phyloP scores from a whole-genome alignment of 2,329 filamentous ascomycete species.

The Paraphaeosphaeria minitans region DNA sequence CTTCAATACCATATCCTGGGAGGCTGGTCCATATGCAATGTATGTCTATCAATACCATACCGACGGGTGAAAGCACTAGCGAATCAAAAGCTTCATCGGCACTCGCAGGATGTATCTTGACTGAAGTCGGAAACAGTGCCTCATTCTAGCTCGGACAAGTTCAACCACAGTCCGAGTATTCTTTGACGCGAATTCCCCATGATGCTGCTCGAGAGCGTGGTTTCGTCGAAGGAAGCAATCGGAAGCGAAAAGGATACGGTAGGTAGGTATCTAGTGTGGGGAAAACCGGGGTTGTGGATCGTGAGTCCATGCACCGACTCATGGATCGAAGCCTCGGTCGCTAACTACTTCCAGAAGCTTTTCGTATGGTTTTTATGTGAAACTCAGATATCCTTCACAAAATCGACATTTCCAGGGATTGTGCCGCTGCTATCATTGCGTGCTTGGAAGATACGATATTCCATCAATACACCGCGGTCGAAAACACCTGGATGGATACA shows the following conservation, averaged over 20 bases:
- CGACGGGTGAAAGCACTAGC: neutral
- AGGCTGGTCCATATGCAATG: conserved; percentile 1
- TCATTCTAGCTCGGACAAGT: neutral
- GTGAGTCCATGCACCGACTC: neutral
- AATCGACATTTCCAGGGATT: neutral
- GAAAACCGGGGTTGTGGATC: conserved; percentile 3
- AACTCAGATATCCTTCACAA: neutral
- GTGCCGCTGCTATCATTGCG: neutral
- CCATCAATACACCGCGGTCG: neutral
- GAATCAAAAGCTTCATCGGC: neutral
- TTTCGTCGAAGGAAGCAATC: neutral
- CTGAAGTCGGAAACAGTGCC: neutral
- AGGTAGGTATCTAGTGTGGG: neutral
- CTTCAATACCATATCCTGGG: neutral
- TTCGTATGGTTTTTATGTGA: neutral
- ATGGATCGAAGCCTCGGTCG: neutral
- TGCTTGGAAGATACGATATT: neutral
- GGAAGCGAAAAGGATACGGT: too few relatives aligned
- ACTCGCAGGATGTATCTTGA: neutral
- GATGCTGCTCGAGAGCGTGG: neutral
- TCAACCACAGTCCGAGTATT: neutral
- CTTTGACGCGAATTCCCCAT: neutral
- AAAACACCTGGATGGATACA: too few relatives aligned
- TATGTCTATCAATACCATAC: conserved; percentile 1
- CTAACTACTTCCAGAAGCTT: neutral